Conservation (phyloP, 108 stramenopile genomes). For the Chaetoceros muelleri region DNA sequence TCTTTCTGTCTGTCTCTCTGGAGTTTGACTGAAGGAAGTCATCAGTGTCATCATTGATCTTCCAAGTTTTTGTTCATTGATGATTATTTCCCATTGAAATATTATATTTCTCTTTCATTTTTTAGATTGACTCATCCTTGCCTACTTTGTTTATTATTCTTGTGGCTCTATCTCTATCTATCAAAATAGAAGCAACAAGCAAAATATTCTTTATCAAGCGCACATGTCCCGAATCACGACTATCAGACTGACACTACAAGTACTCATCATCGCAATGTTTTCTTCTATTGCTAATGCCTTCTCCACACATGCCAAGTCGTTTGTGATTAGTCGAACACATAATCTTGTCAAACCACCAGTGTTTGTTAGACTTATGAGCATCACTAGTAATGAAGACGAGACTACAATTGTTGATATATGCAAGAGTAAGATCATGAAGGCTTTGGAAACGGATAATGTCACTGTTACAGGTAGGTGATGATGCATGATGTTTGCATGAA, state of each 20-base stretch:
- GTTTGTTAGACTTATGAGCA: constrained; percentile 3
- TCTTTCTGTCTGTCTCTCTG: no score
- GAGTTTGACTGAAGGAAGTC: no score
- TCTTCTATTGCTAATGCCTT: constrained; percentile 12
- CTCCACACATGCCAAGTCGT: constrained; percentile 5
- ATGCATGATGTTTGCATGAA: not conserved
- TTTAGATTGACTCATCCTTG: not conserved
- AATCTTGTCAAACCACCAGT: not conserved
- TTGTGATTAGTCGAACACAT: not conserved
- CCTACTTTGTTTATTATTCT: not conserved
- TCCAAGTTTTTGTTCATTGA: no score
- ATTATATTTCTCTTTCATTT: not conserved
- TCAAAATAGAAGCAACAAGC: not conserved
- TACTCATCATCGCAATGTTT: constrained; percentile 16
- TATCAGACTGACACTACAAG: not conserved
- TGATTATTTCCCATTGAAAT: not conserved
- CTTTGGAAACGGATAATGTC: constrained; percentile 64
- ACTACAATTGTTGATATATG: constrained; percentile 68
- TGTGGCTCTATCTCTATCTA: not conserved
- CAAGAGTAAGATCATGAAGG: constrained; percentile 52
- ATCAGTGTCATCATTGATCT: no score
- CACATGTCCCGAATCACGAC: not conserved
- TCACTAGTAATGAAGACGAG: constrained; percentile 6
- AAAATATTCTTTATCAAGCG: not conserved
- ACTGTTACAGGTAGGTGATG: constrained; percentile 55